Percentiles rank a stretch among this genome's conserved stretches.
Evolutionary conservation across 2,329 filamentous ascomycete genomes (phyloP).

Genomic region (Teratosphaeria destructans): DNA sequence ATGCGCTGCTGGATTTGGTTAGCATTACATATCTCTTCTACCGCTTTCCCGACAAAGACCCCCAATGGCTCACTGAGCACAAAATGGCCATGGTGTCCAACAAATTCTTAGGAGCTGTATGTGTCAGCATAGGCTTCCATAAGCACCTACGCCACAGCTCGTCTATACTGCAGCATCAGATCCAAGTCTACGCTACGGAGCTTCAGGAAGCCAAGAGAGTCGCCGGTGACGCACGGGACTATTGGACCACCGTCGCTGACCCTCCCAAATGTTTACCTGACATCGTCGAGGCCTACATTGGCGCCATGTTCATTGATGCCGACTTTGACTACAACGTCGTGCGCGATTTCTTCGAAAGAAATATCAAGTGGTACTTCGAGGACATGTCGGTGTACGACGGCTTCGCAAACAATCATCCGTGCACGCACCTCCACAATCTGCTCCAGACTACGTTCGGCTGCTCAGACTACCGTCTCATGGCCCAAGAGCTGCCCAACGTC

Average conservation of each 20-base stretch:
- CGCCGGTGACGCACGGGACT: constrained; percentile 48
- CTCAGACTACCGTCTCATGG: constrained; percentile 46
- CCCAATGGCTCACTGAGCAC: constrained; percentile 95
- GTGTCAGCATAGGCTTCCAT: constrained; percentile 69
- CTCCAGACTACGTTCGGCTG: constrained; percentile 59
- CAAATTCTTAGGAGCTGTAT: constrained; percentile 77
- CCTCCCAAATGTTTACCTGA: constrained; percentile 76
- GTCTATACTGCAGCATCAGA: constrained; percentile 41
- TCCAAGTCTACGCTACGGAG: constrained; percentile 46
- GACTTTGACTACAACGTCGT: constrained; percentile 66
- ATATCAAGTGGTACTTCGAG: constrained; percentile 67
- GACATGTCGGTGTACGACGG: constrained; percentile 76
- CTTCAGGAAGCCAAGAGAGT: constrained; percentile 44
- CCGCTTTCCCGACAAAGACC: constrained; percentile 66
- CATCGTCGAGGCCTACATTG: constrained; percentile 78
- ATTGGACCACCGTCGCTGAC: constrained; percentile 54
- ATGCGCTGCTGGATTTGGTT: constrained; percentile 76
- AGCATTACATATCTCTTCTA: constrained; percentile 76
- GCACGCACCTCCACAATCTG: constrained; percentile 55
- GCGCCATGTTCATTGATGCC: constrained; percentile 85
- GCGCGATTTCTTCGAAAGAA: constrained; percentile 62
- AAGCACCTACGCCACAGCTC: constrained; percentile 51
- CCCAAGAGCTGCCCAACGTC: constrained; percentile 41
- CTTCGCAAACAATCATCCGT: constrained; percentile 75
- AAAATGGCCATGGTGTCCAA: constrained; percentile 98